Evolutionary conservation across 1,139 yeast genomes (phyloP), one percentile per base, ranked within the genome.

Genomic region (Candida mesenterica): DNA sequence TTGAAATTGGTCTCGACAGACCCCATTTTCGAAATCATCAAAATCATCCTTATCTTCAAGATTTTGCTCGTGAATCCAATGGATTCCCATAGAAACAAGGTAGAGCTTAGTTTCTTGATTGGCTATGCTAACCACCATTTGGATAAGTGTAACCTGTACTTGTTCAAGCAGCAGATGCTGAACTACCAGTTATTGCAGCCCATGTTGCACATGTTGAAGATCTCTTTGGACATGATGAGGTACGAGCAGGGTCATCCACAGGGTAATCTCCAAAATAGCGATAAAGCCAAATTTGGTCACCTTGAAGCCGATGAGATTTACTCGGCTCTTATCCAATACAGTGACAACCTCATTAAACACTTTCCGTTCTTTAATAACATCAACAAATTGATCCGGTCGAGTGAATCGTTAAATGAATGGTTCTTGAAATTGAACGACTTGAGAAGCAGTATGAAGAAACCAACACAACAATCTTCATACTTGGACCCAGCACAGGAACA

Each of bases 111-210:
- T 9, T 48, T 48, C 15, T 43, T 64, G 4, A 43, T 64, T 8
- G 49, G 39, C 13, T 41, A 44, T 14, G 49, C 62, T 28, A 61
- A 56, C 38, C 31, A 41, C 4, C 36, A 48, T 12, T 46, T 65
- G 24, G 47, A 48, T n/a, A 34, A 25, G 9, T 48, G 50, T 4
- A 55, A 54, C 39, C 50, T 50, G 30, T 65, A 62, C 28, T 37
- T 55, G 20, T 52, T 59, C 38, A 57, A 60, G 36, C 49, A 64
- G 3, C 59, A 60, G 34, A 52, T 65, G 42, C 56, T 66, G 25
- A 65, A 63, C 40, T 62, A 57, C 44, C 68, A 65, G 38, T 39
- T 64, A 17, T 44, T 64, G 15, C 68, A 66, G 20, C 69, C 65
- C 25, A 48, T 66, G 30, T 46, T 66, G 15, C 71, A 65, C 37